Base-by-base conservation (phyloP, 257 asterid species). In the Przewalskia tangutica region DNA sequence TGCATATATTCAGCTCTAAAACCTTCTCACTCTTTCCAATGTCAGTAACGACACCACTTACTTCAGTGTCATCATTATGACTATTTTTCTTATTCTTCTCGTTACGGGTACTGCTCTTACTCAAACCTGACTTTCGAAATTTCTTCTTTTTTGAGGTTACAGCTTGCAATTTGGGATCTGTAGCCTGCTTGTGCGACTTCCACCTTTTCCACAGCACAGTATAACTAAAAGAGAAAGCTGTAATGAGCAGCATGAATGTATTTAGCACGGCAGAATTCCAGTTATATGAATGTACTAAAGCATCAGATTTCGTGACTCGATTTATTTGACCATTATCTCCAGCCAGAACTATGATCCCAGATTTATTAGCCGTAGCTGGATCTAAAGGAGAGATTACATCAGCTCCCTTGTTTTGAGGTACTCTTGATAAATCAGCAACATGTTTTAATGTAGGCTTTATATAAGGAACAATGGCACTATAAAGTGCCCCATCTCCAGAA, bases 61-160 rank as follows among this genome's bases (percentile, higher is more conserved):
- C 42, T 56, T 44, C 67, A 59, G 82, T 55, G 55, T 80, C 68
- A 77, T 76, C 75, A 81, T 48, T 84, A 11, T 83, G 77, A 68
- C 38, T 65, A 42, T 59, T 68, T 11, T 82, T 89, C 42, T 76
- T 83, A 76, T 8, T 85, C 77, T 86, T 88, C 54, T 82, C 86
- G 20, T 23, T 83, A 84, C 53, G 34, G 27, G 79, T 70, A 67
- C 38, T 84, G 27, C 84, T 91, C 84, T 82, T 88, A 80, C 80
- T 90, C 46, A 55, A 82, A 83, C 83, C 89, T 11, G 92, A 60
- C 83, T 87, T 94, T 63, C 97, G 90, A 70, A 80, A 81, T 89
- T 89, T 93, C 90, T 78, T 92, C 91, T 88, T 94, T 86, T 89
- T 93, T 32, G 89, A 40, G 42, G 86, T 76, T 44, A 83, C 77